Conservation (phyloP, 164 flowering plant species). For the Annona squamosa region DNA sequence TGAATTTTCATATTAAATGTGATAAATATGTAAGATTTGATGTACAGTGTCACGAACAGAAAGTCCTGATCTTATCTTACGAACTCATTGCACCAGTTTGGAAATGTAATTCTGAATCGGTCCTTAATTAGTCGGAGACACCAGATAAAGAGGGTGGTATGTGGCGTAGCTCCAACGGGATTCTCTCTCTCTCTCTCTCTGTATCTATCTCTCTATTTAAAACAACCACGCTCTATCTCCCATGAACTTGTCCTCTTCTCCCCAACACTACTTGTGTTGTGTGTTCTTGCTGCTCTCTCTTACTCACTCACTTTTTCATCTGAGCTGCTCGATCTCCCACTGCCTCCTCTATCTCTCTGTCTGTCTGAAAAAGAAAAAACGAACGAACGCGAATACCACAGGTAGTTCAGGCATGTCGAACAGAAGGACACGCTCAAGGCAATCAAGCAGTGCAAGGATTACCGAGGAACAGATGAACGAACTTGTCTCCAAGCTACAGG, state of each 20-base stretch:
- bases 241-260: conserved; percentile 24
- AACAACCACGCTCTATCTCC: conserved; percentile 15
- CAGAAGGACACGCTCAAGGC: conserved; percentile 83
- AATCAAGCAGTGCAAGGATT: conserved; percentile 32
- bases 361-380: conserved; percentile 8
- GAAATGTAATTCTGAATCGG: conserved; percentile 26
- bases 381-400: conserved; percentile 5
- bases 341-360: conserved; percentile 3
- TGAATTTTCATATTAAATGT: neutral
- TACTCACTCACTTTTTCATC: conserved; percentile 2
- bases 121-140: conserved; percentile 26
- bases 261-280: conserved; percentile 14
- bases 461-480: conserved; percentile 53
- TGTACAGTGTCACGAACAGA: neutral
- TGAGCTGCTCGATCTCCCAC: conserved; percentile 8
- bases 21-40: no score
- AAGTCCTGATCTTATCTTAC: neutral
- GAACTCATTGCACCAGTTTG: neutral
- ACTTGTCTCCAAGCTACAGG: conserved; percentile 49
- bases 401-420: conserved; percentile 48
- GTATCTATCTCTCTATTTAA: conserved; percentile 17
- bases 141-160: conserved; percentile 23
- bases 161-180: conserved; percentile 26
- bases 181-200: conserved; percentile 20
- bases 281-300: neutral